Evolutionary conservation across 306 rosid genomes (phyloP).

Genomic region (Cucumis cinereus): DNA sequence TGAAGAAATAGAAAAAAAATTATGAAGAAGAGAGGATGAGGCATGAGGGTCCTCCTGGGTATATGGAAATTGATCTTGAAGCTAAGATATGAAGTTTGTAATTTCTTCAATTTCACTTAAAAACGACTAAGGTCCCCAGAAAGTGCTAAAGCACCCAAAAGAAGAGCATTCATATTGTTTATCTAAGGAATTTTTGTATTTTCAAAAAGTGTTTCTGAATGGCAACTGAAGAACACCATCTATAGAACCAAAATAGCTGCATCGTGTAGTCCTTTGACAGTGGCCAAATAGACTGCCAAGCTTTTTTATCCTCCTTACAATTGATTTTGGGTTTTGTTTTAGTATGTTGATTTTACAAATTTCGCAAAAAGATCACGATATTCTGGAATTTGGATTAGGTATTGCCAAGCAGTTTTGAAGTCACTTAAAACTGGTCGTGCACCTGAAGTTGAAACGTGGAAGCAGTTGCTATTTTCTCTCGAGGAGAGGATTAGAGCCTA

Average conservation of each 20-base stretch:
- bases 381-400: constrained; percentile 28
- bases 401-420: constrained; percentile 73
- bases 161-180: neutral
- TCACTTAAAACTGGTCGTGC: constrained; percentile 79
- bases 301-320: neutral
- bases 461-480: constrained; percentile 57
- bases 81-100: neutral
- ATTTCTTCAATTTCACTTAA: neutral
- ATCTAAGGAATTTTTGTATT: neutral
- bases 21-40: neutral
- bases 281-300: neutral
- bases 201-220: neutral
- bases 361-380: constrained; percentile 7
- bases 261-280: neutral
- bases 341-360: neutral
- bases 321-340: neutral
- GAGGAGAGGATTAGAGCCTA: constrained; percentile 85
- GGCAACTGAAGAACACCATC: neutral
- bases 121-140: neutral
- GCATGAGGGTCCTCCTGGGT: neutral
- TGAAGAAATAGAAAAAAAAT: neutral
- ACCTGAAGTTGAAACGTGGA: constrained; percentile 85
- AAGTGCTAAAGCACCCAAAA: neutral
- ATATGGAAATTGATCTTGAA: neutral
- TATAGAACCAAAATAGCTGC: neutral